Evolutionary conservation across 1,284 basidiomycete genomes (phyloP).

Genomic region (Ustilago crameri): DNA sequence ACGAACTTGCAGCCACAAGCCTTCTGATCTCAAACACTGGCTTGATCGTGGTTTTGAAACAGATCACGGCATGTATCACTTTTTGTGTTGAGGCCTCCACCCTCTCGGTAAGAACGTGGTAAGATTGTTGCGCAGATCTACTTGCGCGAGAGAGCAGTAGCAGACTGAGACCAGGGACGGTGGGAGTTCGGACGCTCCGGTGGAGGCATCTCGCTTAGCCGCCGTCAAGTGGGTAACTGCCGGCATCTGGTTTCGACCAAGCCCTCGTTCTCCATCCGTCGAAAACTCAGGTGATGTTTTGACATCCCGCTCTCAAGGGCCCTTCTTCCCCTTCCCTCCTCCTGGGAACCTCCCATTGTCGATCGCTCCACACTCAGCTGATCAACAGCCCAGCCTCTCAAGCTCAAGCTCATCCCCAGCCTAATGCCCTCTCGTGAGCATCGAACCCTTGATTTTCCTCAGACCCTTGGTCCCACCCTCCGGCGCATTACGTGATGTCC

Average conservation of each 20-base stretch:
- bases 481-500: neutral
- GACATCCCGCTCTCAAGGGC: conserved; percentile 8
- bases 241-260: conserved; percentile 28
- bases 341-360: conserved; percentile 12
- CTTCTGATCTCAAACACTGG: neutral
- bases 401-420: neutral
- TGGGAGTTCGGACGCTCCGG: conserved; percentile 1
- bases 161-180: neutral
- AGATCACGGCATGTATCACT: neutral
- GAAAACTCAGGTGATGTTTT: conserved; percentile 47
- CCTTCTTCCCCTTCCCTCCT: neutral
- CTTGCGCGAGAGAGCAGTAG: neutral
- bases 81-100: neutral
- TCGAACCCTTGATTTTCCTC: conserved; percentile 3
- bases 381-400: conserved; percentile 25
- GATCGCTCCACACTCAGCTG: conserved; percentile 31
- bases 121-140: too few relatives aligned
- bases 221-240: conserved; percentile 3
- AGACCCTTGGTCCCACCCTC: neutral
- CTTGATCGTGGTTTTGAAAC: conserved; percentile 1
- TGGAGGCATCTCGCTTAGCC: conserved; percentile 14
- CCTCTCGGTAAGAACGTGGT: too few relatives aligned
- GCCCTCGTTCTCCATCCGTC: conserved; percentile 22
- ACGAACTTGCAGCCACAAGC: neutral
- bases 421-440: neutral